Percentiles rank a stretch among this genome's conserved stretches.
These are phyloP conservation scores for Westerdykella sp. DNA, from an alignment of 2,329 filamentous ascomycete species.

Conservation along the genomic window DNA sequence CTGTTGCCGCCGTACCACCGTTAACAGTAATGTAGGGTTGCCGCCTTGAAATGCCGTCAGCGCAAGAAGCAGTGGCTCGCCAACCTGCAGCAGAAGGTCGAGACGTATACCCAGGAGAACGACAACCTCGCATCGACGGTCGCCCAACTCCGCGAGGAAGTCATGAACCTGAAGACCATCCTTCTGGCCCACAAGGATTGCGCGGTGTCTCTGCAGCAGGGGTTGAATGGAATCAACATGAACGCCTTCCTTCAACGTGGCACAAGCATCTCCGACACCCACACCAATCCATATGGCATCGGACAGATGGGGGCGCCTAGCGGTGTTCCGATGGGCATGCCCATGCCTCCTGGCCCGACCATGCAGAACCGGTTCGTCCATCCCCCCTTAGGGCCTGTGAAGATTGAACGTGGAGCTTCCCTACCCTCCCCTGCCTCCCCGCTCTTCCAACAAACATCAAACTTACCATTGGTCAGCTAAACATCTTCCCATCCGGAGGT, in stretches of 20 bases:
- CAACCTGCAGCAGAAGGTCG: conserved; percentile 90
- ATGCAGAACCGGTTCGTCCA: conserved; percentile 37
- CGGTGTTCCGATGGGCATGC: conserved; percentile 38
- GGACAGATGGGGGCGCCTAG: conserved; percentile 36
- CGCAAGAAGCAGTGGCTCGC: conserved; percentile 98
- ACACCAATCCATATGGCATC: conserved; percentile 47
- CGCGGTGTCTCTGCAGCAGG: conserved; percentile 82
- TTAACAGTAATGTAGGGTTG: conserved; percentile 58
- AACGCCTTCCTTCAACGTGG: conserved; percentile 43
- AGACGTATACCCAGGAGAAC: conserved; percentile 87
- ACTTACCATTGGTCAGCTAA: too few relatives aligned
- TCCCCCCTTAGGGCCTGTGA: conserved; percentile 16
- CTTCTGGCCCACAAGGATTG: conserved; percentile 95
- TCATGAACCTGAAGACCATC: conserved; percentile 89
- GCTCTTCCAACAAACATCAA: too few relatives aligned
- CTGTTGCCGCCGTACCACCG: background rate
- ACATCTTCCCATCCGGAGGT: too few relatives aligned
- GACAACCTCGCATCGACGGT: conserved; percentile 81
- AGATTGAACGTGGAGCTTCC: conserved; percentile 14
- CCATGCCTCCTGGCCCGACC: conserved; percentile 31
- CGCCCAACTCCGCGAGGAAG: conserved; percentile 78
- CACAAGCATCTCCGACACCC: conserved; percentile 34
- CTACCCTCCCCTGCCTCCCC: too few relatives aligned
- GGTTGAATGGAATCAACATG: conserved; percentile 51
- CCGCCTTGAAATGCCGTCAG: conserved; percentile 92